Evolutionary conservation across 2,329 filamentous ascomycete genomes (phyloP), one percentile per base, ranked within the genome.

Genomic region (Exophiala spinifera): DNA sequence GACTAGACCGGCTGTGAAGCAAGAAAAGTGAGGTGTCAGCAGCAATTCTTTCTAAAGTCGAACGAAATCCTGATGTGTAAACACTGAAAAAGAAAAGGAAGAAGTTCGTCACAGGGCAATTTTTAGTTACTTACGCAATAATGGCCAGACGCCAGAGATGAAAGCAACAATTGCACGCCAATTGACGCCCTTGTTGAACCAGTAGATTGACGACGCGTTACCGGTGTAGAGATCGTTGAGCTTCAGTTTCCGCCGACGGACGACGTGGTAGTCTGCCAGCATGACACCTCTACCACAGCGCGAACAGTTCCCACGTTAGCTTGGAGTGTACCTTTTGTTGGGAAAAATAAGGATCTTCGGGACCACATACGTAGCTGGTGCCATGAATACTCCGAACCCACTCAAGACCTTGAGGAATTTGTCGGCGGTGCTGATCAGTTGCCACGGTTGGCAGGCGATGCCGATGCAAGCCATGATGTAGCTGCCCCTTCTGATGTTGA

Each of bases 401-500:
- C 61, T 66, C 10, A 78, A 64, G 4, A 77, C 75, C 21, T 65
- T 62, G 40, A 64, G 51, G 33, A 63, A 63, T 25, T 49, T 59
- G 11, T 42, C 43, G 5, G 61, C 60, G n/a, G 71, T 63, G 75
- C 69, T 65, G 74, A 77, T 2, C 68, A 72, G 28, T 67, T 66
- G n/a, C 77, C 74, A 7, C 64, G 68, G 39, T 69, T 72, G n/a
- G 34, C 74, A 70, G 0, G 70, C 69, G 31, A 77, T 73, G 11
- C 70, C 72, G 5, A 79, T 66, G 2, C 78, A 58, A 0, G 74
- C 69, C 3, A 72, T 75, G 37, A 83, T 67, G 55, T 78, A 77
- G 2, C 73, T 73, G 1, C 81, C 81, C 1, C 81, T 74, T 3
- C 79, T 69, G 53, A 83, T 82, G 63, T 80, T 81, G 66, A 84